Evolutionary conservation across 1,139 yeast genomes (phyloP), one percentile per base, ranked within the genome.

Genomic region (Suhomyces choctaworum): DNA sequence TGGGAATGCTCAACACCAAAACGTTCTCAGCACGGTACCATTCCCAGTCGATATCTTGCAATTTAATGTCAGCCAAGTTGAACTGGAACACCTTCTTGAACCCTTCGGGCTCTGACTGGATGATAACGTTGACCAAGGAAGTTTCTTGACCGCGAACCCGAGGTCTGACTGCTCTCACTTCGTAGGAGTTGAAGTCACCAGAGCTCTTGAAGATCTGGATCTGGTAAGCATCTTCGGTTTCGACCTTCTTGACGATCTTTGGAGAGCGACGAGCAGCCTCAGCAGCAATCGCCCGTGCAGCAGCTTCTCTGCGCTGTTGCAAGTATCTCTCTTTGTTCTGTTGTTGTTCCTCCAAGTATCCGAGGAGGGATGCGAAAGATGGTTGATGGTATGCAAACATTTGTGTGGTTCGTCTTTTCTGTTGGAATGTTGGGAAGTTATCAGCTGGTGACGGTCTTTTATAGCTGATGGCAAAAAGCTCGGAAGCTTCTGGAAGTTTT

Each of bases 1-100:
- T 70, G 10, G 75, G 74, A 22, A 70, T 59, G 34, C 55, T 64
- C 45, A 70, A 60, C n/a, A 66, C 63, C 51, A 70, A 63, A 7
- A 62, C 58, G 32, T 64, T 65, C 20, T 60, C 58, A 13, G 52
- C 42, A 37, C 51, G 50, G 38, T 50, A 56, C 51, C 60, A 58
- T 44, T 64, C 64, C 67, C 72, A 67, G 47, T 64, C 61, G 32
- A 68, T 65, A 11, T 58, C 50, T 3, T 51, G 37, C 20, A 66
- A 49, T 25, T 65, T 69, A 25, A 69, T 59, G 33, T 61, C 66
- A 12, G 58, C 48, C 20, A 60, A 46, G 39, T 58, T 56, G 41
- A 70, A 65, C 36, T 63, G 65, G 41, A 60, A 60, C 2, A 54
- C 51, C 36, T 60, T 60, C 34, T 52, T 54, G 46, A 70, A 70